phyloP scores from a whole-genome alignment of 2,329 filamentous ascomycete genomes.

The Fusarium hostae region DNA sequence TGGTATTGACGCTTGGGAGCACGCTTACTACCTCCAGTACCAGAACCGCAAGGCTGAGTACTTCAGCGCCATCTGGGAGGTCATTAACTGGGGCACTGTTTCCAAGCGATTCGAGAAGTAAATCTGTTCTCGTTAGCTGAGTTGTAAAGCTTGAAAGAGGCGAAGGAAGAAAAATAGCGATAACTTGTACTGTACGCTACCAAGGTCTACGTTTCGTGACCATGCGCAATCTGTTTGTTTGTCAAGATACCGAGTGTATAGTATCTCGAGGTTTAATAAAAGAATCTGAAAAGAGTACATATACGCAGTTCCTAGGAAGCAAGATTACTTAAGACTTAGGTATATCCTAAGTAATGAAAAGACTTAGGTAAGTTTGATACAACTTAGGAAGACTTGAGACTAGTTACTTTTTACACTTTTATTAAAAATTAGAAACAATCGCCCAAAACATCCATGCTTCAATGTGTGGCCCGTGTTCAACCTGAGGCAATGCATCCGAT shows the following conservation, averaged over 20 bases:
- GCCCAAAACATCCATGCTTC: too few relatives aligned
- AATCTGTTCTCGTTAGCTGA: slow-evolving; percentile 2
- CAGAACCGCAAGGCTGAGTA: slow-evolving; percentile 98
- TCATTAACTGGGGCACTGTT: slow-evolving; percentile 94
- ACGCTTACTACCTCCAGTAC: slow-evolving; percentile 96
- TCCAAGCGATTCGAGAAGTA: slow-evolving; percentile 75
- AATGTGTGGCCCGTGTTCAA: too few relatives aligned
- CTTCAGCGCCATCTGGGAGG: slow-evolving; percentile 93
- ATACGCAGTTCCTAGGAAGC: not conserved
- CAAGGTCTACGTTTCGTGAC: not conserved
- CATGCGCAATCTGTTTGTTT: slow-evolving; percentile 27
- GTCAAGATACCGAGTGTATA: slow-evolving; percentile 37
- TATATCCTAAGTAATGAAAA: not conserved
- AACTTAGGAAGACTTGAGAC: not conserved
- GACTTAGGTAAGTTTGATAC: not conserved
- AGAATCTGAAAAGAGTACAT: slow-evolving; percentile 22
- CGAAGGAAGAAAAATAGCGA: slow-evolving; percentile 22
- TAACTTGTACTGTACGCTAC: slow-evolving; percentile 7
- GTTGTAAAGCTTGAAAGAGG: not conserved
- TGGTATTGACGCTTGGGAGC: slow-evolving; percentile 95
- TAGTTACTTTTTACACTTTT: not conserved
- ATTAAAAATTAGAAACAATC: not conserved
- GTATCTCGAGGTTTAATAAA: slow-evolving; percentile 24
- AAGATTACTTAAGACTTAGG: not conserved
- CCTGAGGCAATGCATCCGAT: too few relatives aligned